Evolutionary conservation across 495 filamentous ascomycete genomes (phyloP).

Genomic region (Aspergillus asperescens): DNA sequence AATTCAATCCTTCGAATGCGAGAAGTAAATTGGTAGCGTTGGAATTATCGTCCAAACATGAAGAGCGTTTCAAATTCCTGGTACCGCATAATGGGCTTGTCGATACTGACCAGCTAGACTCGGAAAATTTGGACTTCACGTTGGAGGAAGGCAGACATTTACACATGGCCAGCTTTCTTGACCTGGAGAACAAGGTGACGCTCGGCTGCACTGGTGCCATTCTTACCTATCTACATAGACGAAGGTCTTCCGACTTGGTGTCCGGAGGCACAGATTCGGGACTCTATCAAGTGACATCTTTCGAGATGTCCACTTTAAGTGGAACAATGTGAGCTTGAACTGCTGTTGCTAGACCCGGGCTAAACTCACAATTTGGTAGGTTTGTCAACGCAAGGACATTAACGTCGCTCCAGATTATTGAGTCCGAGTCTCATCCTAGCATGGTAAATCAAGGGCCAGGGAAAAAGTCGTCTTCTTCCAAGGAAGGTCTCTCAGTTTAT

Average conservation of each 20-base stretch:
- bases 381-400: slow-evolving; percentile 79
- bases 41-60: slow-evolving; percentile 34
- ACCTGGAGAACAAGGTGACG: slow-evolving; percentile 68
- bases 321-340: slow-evolving; percentile 60
- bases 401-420: slow-evolving; percentile 77
- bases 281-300: slow-evolving; percentile 53
- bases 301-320: slow-evolving; percentile 74
- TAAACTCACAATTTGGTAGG: slow-evolving; percentile 35
- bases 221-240: slow-evolving; percentile 69
- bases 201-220: slow-evolving; percentile 85
- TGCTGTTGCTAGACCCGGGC: background rate
- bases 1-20: slow-evolving; percentile 69
- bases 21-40: slow-evolving; percentile 63
- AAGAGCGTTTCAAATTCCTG: slow-evolving; percentile 41
- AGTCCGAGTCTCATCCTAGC: slow-evolving; percentile 79
- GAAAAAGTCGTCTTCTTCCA: slow-evolving; percentile 61
- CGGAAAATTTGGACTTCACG: slow-evolving; percentile 46
- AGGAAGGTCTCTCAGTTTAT: slow-evolving; percentile 86
- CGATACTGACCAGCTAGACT: slow-evolving; percentile 38
- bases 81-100: slow-evolving; percentile 53
- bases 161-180: slow-evolving; percentile 65
- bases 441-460: slow-evolving; percentile 74
- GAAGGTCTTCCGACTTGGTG: slow-evolving; percentile 54
- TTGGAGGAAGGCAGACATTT: slow-evolving; percentile 61
- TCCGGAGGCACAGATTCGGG: slow-evolving; percentile 47